Evolutionary conservation across 140 eudicot species (phyloP), one percentile per base, ranked within the genome.

Genomic region (Erigeron philadelphicus): DNA sequence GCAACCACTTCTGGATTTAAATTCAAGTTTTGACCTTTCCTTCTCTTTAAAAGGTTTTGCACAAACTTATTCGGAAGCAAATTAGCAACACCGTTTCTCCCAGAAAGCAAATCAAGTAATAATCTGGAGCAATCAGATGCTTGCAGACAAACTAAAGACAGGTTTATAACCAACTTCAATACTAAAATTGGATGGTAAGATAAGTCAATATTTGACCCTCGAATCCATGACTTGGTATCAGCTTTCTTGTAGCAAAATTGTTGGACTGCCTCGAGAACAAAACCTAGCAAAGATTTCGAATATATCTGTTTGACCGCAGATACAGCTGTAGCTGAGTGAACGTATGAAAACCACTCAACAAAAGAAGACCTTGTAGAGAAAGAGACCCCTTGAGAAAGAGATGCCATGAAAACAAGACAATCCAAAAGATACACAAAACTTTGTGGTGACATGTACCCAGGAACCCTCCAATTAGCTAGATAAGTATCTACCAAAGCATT

Each of bases 371-470:
- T 80, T 67, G 83, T 70, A 1, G 84, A 75, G 73, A 78, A 81
- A 21, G 82, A 48, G 41, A 31, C 9, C 10, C 79, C 79, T 0
- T 23, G 38, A 3, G 59, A 58, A 11, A 55, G 57, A 68, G 80
- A 80, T 25, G 57, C 76, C 59, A 77, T 35, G 25, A 84, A 19
- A 61, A 82, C 11, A 63, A 82, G 77, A 61, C 77, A 75, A 61
- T 87, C 95, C 10, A 83, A 45, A 15, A 87, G 80, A 74, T 87
- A 74, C 23, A 84, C 12, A 47, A 82, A 87, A 76, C 82, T 72
- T 42, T 58, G n/a, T 16, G 90, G 90, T 7, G 84, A 74, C 13
- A 87, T 63, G 52, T 50, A 73, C 64, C 82, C 84, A 15, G 6
- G 4, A 5, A 9, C 15, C 61, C 67, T 75, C 83, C 83, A 76